These are phyloP conservation scores for Singerocomus inundabilis DNA, from an alignment of 1,284 basidiomycete genomes.

Conservation along the genomic window DNA sequence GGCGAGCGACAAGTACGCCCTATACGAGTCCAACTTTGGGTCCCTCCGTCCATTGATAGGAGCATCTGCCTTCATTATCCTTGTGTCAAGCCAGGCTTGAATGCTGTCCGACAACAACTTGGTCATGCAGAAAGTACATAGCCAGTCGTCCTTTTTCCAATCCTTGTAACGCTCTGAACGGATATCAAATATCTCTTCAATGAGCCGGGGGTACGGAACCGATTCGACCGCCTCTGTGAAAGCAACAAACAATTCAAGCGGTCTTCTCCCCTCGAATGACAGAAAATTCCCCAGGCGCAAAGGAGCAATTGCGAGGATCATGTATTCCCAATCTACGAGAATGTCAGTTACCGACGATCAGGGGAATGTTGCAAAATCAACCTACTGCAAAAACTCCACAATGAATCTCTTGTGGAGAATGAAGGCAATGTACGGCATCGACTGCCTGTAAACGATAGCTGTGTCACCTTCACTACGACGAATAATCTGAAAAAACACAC, in stretches of 20 bases:
- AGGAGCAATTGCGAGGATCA: conserved; percentile 7
- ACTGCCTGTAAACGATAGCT: not conserved
- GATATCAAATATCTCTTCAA: conserved; percentile 31
- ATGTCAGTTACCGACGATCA: not conserved
- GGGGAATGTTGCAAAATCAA: not conserved
- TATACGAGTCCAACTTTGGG: not conserved
- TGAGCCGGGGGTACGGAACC: conserved; percentile 18
- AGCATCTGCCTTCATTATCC: not conserved
- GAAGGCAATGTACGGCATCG: conserved; percentile 23
- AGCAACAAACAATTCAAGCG: conserved; percentile 7
- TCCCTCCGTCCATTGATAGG: not conserved
- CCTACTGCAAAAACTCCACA: conserved; percentile 35
- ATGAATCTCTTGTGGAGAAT: not conserved
- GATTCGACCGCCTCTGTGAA: conserved; percentile 10
- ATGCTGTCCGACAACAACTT: conserved; percentile 30
- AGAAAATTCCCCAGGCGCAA: conserved; percentile 5
- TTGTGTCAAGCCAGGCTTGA: conserved; percentile 29
- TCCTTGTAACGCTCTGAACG: conserved; percentile 24
- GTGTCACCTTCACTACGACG: not conserved
- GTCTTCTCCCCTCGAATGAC: conserved; percentile 3
- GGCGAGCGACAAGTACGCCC: not conserved
- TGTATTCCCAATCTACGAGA: conserved; percentile 23
- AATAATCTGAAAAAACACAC: conserved; percentile 9
- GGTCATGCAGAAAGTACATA: conserved; percentile 34
- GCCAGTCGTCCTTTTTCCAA: conserved; percentile 35